Evolutionary conservation across 352 stramenopile species (phyloP), one percentile per base, ranked within the genome.

Genomic region (Peronospora destructor): DNA sequence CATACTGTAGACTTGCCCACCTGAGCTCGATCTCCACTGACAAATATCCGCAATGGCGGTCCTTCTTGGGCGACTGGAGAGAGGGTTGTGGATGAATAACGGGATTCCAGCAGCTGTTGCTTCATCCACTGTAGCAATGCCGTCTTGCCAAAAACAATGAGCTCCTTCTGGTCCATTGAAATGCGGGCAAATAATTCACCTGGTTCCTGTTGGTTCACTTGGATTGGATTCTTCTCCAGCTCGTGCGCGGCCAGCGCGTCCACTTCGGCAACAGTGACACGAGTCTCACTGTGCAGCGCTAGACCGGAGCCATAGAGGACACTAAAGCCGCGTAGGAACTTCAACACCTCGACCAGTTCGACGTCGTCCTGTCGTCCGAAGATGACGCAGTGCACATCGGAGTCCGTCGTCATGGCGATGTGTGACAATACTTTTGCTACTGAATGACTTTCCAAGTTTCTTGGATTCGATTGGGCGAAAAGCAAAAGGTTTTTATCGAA

Each of bases 1-100:
- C 91, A 98, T 17, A 97, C 83, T 23, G 85, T 97, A 5, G 92
- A 97, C 68, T 99, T 98, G 53, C 95, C 96, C 0, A 98, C 95
- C 53, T 97, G 87, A 10, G 90, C 80, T 48, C 77, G 64, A 38
- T 91, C 77, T 4, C 82, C 82, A 51, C 73, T 88, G 34, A 93
- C 50, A 49, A 91, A 93, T 6, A 93, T 48, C 23, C 68, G 68
- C 44, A 87, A 54, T 7, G 76, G 64, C 4, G 38, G 36, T 30
- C 13, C 4, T 37, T 56, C 32, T 0, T 0, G 23, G 5, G 23
- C 12, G 6, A 26, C 25, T 33, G 10, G 13, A 33, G 38, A 9
- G 4, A 14, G 1, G 10, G 16, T 16, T 25, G 21, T 23, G 5
- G 25, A 35, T 0, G 41, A 37, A 34, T 74, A 71, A 3, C 60